phyloP scores from a whole-genome alignment of 1,284 basidiomycete species.

The Peniophora sp. region DNA sequence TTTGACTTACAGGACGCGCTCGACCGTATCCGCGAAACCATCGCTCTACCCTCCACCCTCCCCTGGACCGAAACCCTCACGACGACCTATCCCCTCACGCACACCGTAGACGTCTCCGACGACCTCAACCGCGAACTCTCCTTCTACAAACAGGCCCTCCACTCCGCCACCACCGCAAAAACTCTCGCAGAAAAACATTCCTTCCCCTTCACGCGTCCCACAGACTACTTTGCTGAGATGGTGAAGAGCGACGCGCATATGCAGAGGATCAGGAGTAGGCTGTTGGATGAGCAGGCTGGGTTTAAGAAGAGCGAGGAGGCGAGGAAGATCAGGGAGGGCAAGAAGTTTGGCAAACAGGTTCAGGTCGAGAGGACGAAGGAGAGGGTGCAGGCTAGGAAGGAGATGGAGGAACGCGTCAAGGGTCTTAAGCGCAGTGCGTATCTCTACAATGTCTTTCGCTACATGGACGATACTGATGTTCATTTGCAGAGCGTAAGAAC shows the following conservation, averaged over 20 bases:
- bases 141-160: slow-evolving; percentile 96
- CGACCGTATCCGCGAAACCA: slow-evolving; percentile 71
- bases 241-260: slow-evolving; percentile 97
- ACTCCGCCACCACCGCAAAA: slow-evolving; percentile 72
- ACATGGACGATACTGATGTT: background rate
- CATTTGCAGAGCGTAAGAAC: slow-evolving; percentile 66
- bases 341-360: slow-evolving; percentile 98
- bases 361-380: slow-evolving; percentile 82
- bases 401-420: slow-evolving; percentile 78
- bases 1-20: slow-evolving; percentile 61
- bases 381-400: slow-evolving; percentile 68
- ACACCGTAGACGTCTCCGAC: slow-evolving; percentile 77
- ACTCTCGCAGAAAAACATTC: slow-evolving; percentile 66
- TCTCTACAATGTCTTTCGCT: background rate
- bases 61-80: slow-evolving; percentile 85
- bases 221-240: slow-evolving; percentile 99
- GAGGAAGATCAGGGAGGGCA: slow-evolving; percentile 87
- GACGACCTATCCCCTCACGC: slow-evolving; percentile 64
- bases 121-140: slow-evolving; percentile 92
- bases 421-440: slow-evolving; percentile 81
- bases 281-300: slow-evolving; percentile 83
- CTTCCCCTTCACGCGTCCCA: slow-evolving; percentile 86
- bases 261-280: slow-evolving; percentile 89
- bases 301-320: slow-evolving; percentile 93
- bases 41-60: slow-evolving; percentile 68